Percentiles rank a stretch among this genome's conserved stretches.
phyloP scores from a whole-genome alignment of 202 grass and related monocot species.

The Sporobolus alterniflorus region DNA sequence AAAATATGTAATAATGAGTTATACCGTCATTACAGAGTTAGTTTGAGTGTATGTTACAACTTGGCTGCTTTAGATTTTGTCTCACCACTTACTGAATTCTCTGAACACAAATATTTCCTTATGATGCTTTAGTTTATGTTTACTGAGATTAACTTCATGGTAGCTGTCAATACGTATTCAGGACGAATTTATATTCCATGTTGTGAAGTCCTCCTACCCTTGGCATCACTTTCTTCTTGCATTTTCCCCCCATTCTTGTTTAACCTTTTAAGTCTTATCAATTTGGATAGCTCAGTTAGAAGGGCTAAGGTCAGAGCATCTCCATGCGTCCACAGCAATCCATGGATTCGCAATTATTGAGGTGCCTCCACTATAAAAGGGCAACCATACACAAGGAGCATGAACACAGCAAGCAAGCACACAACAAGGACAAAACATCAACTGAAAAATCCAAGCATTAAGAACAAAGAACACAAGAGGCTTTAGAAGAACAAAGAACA shows the following conservation, averaged over 20 bases:
- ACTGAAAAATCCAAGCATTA: constrained; percentile 44
- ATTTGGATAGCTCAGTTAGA: constrained; percentile 61
- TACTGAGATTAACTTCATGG: constrained; percentile 24
- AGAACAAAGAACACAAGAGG: constrained; percentile 41
- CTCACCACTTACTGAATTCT: not conserved
- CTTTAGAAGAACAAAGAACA: constrained; percentile 38
- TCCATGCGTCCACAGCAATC: constrained; percentile 50
- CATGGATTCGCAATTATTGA: constrained; percentile 75
- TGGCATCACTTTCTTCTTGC: constrained; percentile 29
- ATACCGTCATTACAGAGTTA: constrained; percentile 19
- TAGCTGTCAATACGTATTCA: constrained; percentile 33
- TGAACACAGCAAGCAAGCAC: constrained; percentile 38
- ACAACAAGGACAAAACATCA: constrained; percentile 46
- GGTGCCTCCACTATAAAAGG: constrained; percentile 75
- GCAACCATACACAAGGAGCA: constrained; percentile 51
- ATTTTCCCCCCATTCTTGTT: constrained; percentile 31
- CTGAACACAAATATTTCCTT: not conserved
- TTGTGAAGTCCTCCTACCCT: constrained; percentile 43
- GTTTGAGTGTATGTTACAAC: not conserved
- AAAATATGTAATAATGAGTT: constrained; percentile 16
- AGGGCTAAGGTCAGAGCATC: constrained; percentile 50
- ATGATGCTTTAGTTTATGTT: constrained; percentile 26
- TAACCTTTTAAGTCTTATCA: constrained; percentile 18
- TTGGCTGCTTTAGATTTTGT: not conserved
- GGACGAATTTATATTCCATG: constrained; percentile 38